Evolutionary conservation across 768 basidiomycete species (phyloP).

Genomic region (Cyclocybe cylindracea): DNA sequence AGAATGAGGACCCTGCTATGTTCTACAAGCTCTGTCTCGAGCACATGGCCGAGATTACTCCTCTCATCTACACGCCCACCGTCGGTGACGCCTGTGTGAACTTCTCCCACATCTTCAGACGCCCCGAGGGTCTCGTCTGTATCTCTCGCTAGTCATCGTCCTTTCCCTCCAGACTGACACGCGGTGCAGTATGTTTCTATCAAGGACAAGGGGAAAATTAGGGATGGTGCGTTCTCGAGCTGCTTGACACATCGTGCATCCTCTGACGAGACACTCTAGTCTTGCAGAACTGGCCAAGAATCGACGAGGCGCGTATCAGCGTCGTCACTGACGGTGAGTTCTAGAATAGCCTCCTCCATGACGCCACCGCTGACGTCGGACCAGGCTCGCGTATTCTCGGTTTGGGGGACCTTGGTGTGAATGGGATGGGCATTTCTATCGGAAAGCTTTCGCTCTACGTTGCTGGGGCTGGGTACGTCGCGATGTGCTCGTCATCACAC

Average conservation of each 20-base stretch:
- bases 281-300: constrained; percentile 69
- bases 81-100: constrained; percentile 90
- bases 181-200: constrained; percentile 67
- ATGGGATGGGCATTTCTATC: constrained; percentile 86
- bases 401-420: constrained; percentile 80
- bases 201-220: constrained; percentile 81
- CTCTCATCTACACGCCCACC: constrained; percentile 90
- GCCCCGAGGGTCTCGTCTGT: constrained; percentile 71
- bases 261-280: constrained; percentile 33
- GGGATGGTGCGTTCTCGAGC: constrained; percentile 33
- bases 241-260: neutral
- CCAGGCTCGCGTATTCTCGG: constrained; percentile 86
- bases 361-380: neutral
- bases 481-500: constrained; percentile 5
- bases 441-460: constrained; percentile 93
- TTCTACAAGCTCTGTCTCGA: constrained; percentile 79
- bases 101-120: constrained; percentile 76
- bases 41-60: constrained; percentile 70
- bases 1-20: constrained; percentile 67
- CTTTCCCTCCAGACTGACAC: constrained; percentile 11
- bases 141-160: constrained; percentile 1
- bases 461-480: constrained; percentile 79
- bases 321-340: constrained; percentile 87
- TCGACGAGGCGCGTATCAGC: constrained; percentile 79
- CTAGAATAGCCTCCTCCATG: neutral